Conservation (phyloP, 345 rosid species). For the Aquilaria malaccensis region DNA sequence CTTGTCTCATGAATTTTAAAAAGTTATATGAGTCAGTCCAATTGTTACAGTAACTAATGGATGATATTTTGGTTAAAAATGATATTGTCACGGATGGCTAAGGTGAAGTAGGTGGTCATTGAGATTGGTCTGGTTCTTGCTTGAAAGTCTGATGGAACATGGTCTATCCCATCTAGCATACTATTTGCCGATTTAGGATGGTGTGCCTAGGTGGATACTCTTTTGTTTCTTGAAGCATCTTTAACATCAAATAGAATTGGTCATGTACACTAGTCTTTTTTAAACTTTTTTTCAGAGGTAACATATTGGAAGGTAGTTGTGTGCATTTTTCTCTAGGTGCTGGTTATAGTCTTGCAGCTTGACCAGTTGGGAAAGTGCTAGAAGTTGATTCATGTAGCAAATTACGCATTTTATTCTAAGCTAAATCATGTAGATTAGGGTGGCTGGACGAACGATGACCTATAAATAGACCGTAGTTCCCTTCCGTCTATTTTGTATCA, state of each 20-base stretch:
- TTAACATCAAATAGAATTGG: slow-evolving; percentile 25
- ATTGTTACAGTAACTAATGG: too few species aligned
- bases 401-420: slow-evolving; percentile 34
- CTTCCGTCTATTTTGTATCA: background rate
- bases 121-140: slow-evolving; percentile 90
- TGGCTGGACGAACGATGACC: background rate
- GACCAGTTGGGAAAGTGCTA: slow-evolving; percentile 64
- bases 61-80: too few species aligned
- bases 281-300: background rate
- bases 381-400: slow-evolving; percentile 94
- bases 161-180: slow-evolving; percentile 96
- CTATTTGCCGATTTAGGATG: slow-evolving; percentile 87
- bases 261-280: background rate
- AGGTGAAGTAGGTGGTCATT: slow-evolving; percentile 1
- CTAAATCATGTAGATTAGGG: background rate
- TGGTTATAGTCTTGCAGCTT: slow-evolving; percentile 87
- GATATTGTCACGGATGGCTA: too few species aligned
- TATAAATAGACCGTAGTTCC: background rate
- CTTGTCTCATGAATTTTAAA: too few species aligned
- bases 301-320: slow-evolving; percentile 25
- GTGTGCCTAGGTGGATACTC: slow-evolving; percentile 78
- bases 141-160: slow-evolving; percentile 81
- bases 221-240: slow-evolving; percentile 26
- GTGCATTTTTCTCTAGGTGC: slow-evolving; percentile 84
- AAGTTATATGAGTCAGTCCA: too few species aligned